phyloP scores from a whole-genome alignment of 2,329 filamentous ascomycete genomes.

The Sphaerostilbella broomeana region DNA sequence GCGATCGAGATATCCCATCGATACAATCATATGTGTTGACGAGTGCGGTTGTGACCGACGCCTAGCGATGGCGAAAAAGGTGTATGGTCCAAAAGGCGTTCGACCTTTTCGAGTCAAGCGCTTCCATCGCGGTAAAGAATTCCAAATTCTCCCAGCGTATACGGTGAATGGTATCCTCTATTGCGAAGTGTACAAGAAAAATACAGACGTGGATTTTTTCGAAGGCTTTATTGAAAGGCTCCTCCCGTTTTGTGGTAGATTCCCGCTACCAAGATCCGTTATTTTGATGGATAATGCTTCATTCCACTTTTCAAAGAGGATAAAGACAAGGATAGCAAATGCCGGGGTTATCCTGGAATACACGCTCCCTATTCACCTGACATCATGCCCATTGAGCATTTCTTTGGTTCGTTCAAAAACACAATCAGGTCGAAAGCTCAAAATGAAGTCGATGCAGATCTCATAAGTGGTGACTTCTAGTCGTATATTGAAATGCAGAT shows the following conservation, averaged over 20 bases:
- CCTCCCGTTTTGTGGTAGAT: conserved; percentile 15
- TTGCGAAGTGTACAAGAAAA: conserved; percentile 16
- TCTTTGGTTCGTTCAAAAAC: conserved; percentile 17
- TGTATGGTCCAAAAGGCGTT: conserved; percentile 15
- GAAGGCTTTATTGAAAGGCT: conserved; percentile 16
- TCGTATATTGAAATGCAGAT: conserved; percentile 18
- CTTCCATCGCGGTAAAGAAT: conserved; percentile 16
- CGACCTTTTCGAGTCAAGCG: conserved; percentile 13
- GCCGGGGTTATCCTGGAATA: conserved; percentile 14
- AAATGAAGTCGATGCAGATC: conserved; percentile 16
- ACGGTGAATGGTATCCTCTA: conserved; percentile 14
- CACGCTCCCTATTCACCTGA: conserved; percentile 14
- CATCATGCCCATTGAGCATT: conserved; percentile 13
- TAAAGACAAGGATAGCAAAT: conserved; percentile 10
- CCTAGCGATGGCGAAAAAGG: conserved; percentile 12
- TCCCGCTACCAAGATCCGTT: conserved; percentile 15
- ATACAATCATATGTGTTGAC: conserved; percentile 14
- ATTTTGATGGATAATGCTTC: conserved; percentile 18
- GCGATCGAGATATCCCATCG: conserved; percentile 13
- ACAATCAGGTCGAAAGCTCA: conserved; percentile 14
- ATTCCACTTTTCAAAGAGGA: conserved; percentile 13
- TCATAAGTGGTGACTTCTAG: conserved; percentile 18
- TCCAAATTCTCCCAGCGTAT: conserved; percentile 14
- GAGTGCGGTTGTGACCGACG: conserved; percentile 14
- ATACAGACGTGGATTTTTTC: conserved; percentile 14